These are phyloP conservation scores for Xylariaceae sp. DNA, from an alignment of 2,329 filamentous ascomycete species.

Conservation along the genomic window DNA sequence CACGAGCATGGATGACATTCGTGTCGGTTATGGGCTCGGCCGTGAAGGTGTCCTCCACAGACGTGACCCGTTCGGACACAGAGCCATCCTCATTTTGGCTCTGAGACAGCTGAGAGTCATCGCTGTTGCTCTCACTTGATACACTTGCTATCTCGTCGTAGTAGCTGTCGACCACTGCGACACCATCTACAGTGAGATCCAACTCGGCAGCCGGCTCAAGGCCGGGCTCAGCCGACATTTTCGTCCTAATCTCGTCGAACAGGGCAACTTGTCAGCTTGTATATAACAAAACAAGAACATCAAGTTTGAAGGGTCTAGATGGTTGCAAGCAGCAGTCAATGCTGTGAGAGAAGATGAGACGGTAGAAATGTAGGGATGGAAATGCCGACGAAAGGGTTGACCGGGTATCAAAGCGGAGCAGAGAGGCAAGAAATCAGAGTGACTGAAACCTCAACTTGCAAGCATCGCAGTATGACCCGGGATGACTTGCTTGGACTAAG, in stretches of 20 bases:
- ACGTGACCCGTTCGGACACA: not conserved
- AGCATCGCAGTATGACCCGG: not conserved
- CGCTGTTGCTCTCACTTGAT: no score
- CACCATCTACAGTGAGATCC: slow-evolving; percentile 1
- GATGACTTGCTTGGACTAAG: no score
- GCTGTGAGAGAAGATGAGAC: not conserved
- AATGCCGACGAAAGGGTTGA: not conserved
- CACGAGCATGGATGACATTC: slow-evolving; percentile 43
- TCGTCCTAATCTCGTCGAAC: not conserved
- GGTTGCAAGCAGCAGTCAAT: not conserved
- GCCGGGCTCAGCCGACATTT: not conserved
- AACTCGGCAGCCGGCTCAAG: not conserved
- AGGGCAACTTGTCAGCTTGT: no score
- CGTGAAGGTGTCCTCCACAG: not conserved
- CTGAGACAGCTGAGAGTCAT: no score
- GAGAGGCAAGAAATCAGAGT: not conserved
- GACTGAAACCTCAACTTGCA: not conserved
- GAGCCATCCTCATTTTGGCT: no score
- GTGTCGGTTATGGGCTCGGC: slow-evolving; percentile 20
- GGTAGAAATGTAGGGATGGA: not conserved
- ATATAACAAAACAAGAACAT: not conserved
- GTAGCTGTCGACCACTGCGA: not conserved
- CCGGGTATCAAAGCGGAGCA: not conserved
- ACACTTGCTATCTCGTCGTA: no score
- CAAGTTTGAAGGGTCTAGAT: not conserved